Evolutionary conservation across 108 stramenopile genomes (phyloP), one percentile per base, ranked within the genome.

Genomic region (Nitzschia sp.): DNA sequence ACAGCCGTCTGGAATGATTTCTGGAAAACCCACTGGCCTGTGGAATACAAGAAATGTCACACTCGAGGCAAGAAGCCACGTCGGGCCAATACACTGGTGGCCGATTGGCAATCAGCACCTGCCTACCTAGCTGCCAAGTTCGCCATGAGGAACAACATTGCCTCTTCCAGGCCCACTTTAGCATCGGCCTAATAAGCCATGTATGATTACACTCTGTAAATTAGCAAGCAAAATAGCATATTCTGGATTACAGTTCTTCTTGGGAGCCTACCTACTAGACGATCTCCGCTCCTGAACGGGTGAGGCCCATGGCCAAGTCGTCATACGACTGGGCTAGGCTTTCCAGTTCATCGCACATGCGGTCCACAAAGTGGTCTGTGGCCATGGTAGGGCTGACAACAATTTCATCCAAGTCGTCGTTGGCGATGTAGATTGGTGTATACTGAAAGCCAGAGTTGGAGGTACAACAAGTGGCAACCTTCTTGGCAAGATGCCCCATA

Each of bases 351-450:
- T 76, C 54, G 55, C 77, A 78, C 44, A 95, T 80, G 8, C 91
- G 81, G 73, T 92, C 87, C 22, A 92, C 87, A 56, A 96, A 94
- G 57, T 96, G 95, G 68, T 96, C 95, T 1, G 89, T 88, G 50
- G 84, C 92, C 80, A 96, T 86, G 24, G 89, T 90, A 37, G 92
- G 86, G 57, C 80, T 85, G 14, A 96, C 87, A 24, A 87, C 85
- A 51, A 96, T 91, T 65, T 92, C 90, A 67, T 89, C 85, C 53
- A 96, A 86, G 57, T 89, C 92, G 54, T 90, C 90, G 62, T 91
- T 91, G 19, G 84, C 70, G 55, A 86, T 84, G 61, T 81, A 85
- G 11, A 89, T 79, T 8, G 95, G 90, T 10, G 87, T 90, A 66
- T 95, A 95, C 48, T 76, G 69, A 25, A 73, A 86, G 15, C 90